Evolutionary conservation across 345 rosid genomes (phyloP).

Genomic region (Gossypium raimondii): DNA sequence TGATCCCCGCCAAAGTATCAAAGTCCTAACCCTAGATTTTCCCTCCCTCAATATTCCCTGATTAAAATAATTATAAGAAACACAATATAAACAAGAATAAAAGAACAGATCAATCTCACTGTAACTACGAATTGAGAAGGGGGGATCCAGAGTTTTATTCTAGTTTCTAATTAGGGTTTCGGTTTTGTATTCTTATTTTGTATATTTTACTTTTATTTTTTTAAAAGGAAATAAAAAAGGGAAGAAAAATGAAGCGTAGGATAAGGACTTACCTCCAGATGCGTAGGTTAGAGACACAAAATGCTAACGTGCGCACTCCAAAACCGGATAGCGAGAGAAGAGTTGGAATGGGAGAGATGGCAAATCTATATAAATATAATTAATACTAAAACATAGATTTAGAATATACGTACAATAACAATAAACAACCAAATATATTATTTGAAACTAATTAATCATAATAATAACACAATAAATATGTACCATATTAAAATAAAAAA

Average conservation of each 20-base stretch:
- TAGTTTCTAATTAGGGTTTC: not conserved
- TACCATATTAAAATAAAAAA: too few species aligned
- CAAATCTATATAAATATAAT: too few species aligned
- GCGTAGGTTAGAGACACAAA: not conserved
- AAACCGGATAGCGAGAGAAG: too few species aligned
- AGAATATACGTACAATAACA: too few species aligned
- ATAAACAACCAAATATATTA: too few species aligned
- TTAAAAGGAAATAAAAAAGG: too few species aligned
- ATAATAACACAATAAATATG: too few species aligned
- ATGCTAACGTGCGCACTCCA: too few species aligned
- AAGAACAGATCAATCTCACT: not conserved
- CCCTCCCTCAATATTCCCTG: slow-evolving; percentile 3
- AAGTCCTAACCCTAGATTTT: slow-evolving; percentile 18
- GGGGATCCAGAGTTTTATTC: not conserved
- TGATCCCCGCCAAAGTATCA: slow-evolving; percentile 70
- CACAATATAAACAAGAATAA: not conserved
- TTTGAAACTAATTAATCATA: too few species aligned
- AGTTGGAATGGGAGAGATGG: too few species aligned
- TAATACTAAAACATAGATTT: too few species aligned
- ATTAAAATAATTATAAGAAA: not conserved
- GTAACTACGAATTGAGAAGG: not conserved
- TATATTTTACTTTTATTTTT: too few species aligned
- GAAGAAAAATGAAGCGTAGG: not conserved
- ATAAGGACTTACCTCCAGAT: not conserved
- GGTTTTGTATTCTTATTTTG: not conserved